Evolutionary conservation across 169 alveolate species (phyloP), one percentile per base, ranked within the genome.

Genomic region (Babesia bigemina): DNA sequence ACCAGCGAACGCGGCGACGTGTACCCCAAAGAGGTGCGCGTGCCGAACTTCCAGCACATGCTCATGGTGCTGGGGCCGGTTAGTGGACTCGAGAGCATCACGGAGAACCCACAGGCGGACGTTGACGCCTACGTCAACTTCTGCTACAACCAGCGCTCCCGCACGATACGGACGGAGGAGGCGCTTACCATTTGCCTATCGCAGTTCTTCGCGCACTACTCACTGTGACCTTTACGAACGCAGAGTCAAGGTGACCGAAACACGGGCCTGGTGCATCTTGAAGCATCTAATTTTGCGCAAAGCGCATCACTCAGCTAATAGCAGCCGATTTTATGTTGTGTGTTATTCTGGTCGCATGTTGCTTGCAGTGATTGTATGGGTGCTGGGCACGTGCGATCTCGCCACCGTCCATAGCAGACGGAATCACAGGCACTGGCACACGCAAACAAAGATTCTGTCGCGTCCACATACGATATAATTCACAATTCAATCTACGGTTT

Each of bases 121-220:
- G 96, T 97, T 70, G 96, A 96, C 71, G 73, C 86, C 60, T 95
- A 95, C 61, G 74, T 96, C 39, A 97, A 96, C 81, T 93, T 95
- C 36, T 93, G 98, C 22, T 95, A 95, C 47, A 86, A 92, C 47
- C 98, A 96, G 87, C 94, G 97, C 22, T 94, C 98, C 17, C 78
- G 98, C 52, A 95, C 98, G 19, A 95, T 97, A n/a, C 74, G 99
- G 52, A 96, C 99, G 28, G 99, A 97, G 73, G 99, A 97, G 86
- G 98, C 98, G 58, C 86, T 97, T 33, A 90, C 95, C 28, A 92
- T 96, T 16, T 71, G 75, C 45, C 63, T 81, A 26, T 62, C 88
- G 50, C 56, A 59, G 45, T 59, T 71, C 56, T 71, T 71, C 61
- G 69, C 69, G 14, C 70, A 71, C 39, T 58, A 71, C 60, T 29